These are phyloP conservation scores for Cardiosporidium cionae DNA, from an alignment of 169 alveolate genomes.

Conservation along the genomic window DNA sequence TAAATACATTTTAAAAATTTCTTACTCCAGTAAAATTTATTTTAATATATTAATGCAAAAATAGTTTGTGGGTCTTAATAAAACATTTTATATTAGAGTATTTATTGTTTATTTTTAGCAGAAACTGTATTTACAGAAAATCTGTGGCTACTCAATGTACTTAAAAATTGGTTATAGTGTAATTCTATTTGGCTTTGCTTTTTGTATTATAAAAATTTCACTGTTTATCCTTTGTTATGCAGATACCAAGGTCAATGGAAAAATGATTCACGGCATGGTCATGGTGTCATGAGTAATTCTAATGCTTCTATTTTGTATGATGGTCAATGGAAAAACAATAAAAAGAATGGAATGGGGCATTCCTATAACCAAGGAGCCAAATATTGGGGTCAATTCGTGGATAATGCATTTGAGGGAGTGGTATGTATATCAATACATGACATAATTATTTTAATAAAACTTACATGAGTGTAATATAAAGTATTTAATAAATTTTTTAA, in stretches of 20 bases:
- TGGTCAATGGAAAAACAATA: slow-evolving; percentile 33
- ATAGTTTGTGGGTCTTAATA: neutral
- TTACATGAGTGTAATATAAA: neutral
- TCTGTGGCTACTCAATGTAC: too few relatives aligned
- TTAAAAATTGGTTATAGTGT: too few relatives aligned
- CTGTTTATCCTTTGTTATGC: neutral
- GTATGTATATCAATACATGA: neutral
- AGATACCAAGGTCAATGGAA: slow-evolving; percentile 37
- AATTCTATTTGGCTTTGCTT: too few relatives aligned
- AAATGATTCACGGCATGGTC: slow-evolving; percentile 28
- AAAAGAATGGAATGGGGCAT: slow-evolving; percentile 32
- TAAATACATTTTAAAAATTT: neutral
- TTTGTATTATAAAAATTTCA: neutral
- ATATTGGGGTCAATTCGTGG: slow-evolving; percentile 29
- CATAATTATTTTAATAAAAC: neutral
- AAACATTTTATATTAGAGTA: too few relatives aligned
- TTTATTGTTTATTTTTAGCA: too few relatives aligned
- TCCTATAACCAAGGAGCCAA: slow-evolving; percentile 14
- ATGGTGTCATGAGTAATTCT: slow-evolving; percentile 30
- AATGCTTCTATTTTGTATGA: slow-evolving; percentile 15
- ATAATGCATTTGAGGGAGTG: slow-evolving; percentile 26
- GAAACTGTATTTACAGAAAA: neutral
- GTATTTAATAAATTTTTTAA: neutral
- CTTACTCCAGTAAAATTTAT: neutral
- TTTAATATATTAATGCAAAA: neutral